Evolutionary conservation across 2,329 filamentous ascomycete genomes (phyloP).

Genomic region (Proliferodiscus dingleyae): DNA sequence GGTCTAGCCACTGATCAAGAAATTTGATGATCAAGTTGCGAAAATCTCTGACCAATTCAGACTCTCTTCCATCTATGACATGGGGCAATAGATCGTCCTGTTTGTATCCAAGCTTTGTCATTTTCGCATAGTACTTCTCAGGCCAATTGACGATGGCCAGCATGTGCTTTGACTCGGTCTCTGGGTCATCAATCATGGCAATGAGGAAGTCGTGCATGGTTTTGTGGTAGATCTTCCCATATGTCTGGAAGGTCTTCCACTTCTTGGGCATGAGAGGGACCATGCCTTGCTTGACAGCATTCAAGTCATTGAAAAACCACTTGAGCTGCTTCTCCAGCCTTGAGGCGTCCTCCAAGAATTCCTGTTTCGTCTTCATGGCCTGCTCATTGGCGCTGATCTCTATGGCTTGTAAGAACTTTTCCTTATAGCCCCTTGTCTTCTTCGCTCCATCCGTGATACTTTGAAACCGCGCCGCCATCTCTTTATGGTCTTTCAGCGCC

Average conservation of each 20-base stretch:
- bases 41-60: conserved; percentile 89
- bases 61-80: conserved; percentile 83
- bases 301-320: conserved; percentile 98
- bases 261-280: conserved; percentile 86
- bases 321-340: conserved; percentile 81
- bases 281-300: conserved; percentile 92
- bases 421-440: conserved; percentile 90
- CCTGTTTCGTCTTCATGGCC: conserved; percentile 56
- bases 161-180: conserved; percentile 80
- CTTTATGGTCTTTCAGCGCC: conserved; percentile 90
- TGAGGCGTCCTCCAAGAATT: conserved; percentile 78
- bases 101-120: conserved; percentile 80
- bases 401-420: conserved; percentile 78
- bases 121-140: conserved; percentile 93
- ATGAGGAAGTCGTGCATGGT: conserved; percentile 95
- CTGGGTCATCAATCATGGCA: conserved; percentile 74
- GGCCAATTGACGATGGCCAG: conserved; percentile 93
- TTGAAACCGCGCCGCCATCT: conserved; percentile 89
- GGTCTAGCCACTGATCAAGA: conserved; percentile 95
- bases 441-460: conserved; percentile 92
- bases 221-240: conserved; percentile 83
- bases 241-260: conserved; percentile 92
- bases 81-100: conserved; percentile 76
- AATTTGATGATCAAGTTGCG: conserved; percentile 91
- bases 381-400: conserved; percentile 57